Percentiles rank a stretch among this genome's conserved stretches.
Evolutionary conservation across 139 green algal species (phyloP).

Genomic region (Chlorella vulgaris): DNA sequence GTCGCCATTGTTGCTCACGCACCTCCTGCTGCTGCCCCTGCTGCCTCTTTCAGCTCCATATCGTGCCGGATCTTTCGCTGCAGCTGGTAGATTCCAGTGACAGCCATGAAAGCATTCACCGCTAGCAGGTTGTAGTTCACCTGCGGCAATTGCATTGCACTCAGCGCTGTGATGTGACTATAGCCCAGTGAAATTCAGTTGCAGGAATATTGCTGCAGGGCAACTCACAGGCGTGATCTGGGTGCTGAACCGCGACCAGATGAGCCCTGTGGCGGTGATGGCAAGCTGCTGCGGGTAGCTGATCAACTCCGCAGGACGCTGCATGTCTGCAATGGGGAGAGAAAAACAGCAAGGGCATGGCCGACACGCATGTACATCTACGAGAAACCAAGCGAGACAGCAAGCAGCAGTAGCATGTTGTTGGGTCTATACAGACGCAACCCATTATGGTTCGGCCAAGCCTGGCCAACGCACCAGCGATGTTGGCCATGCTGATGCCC

Average conservation of each 20-base stretch:
- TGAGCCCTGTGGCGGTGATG: conserved; percentile 88
- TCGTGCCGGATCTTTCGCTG: conserved; percentile 62
- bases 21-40: too few relatives aligned
- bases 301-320: conserved; percentile 87
- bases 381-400: too few relatives aligned
- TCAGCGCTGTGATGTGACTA: too few relatives aligned
- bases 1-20: too few relatives aligned
- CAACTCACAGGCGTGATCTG: conserved; percentile 81
- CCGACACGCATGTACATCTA: not conserved
- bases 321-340: conserved; percentile 51
- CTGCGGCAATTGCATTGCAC: conserved; percentile 54
- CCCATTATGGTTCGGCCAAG: not conserved
- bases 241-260: conserved; percentile 90
- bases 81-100: conserved; percentile 89
- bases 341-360: not conserved
- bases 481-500: conserved; percentile 95
- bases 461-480: conserved; percentile 75
- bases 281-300: conserved; percentile 93
- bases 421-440: too few relatives aligned
- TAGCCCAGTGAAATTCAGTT: too few relatives aligned
- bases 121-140: conserved; percentile 96
- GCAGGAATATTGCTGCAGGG: too few relatives aligned
- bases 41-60: too few relatives aligned
- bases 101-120: conserved; percentile 91
- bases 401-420: too few relatives aligned